Evolutionary conservation across 2,329 filamentous ascomycete genomes (phyloP).

Genomic region (Talaromyces sp.): DNA sequence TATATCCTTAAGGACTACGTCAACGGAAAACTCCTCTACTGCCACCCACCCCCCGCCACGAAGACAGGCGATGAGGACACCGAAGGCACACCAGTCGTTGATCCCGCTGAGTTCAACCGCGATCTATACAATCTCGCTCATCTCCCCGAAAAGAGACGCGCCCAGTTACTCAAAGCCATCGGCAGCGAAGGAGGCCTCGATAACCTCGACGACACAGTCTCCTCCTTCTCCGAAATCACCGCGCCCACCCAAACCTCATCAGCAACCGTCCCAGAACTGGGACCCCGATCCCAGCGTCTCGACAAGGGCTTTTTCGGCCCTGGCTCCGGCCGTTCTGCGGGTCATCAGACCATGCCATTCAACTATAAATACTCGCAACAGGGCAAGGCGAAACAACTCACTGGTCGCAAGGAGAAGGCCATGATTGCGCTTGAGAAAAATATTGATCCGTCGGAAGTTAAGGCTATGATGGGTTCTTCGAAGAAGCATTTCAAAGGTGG

Average conservation of each 20-base stretch:
- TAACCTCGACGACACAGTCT: conserved; percentile 18
- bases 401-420: conserved; percentile 74
- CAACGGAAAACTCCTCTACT: conserved; percentile 89
- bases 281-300: conserved; percentile 71
- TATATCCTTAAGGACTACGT: conserved; percentile 96
- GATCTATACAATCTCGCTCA: conserved; percentile 83
- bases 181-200: conserved; percentile 38
- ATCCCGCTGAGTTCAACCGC: conserved; percentile 76
- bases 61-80: conserved; percentile 45
- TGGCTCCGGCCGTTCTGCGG: conserved; percentile 57
- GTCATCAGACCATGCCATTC: conserved; percentile 76
- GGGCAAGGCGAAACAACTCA: conserved; percentile 73
- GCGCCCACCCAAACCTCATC: conserved; percentile 24
- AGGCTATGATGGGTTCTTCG: conserved; percentile 54
- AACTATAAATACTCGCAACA: conserved; percentile 86
- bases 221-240: conserved; percentile 7
- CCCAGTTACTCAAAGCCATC: conserved; percentile 51
- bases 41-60: conserved; percentile 71
- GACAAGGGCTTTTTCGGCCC: conserved; percentile 88
- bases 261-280: conserved; percentile 49
- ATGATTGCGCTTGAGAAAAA: conserved; percentile 82
- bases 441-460: conserved; percentile 70
- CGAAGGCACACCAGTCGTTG: conserved; percentile 49
- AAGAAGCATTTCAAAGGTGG: conserved; percentile 75
- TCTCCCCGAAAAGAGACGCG: conserved; percentile 76